These are phyloP conservation scores for Ilyonectria sp. DNA, from an alignment of 2,329 filamentous ascomycete species.

Conservation along the genomic window DNA sequence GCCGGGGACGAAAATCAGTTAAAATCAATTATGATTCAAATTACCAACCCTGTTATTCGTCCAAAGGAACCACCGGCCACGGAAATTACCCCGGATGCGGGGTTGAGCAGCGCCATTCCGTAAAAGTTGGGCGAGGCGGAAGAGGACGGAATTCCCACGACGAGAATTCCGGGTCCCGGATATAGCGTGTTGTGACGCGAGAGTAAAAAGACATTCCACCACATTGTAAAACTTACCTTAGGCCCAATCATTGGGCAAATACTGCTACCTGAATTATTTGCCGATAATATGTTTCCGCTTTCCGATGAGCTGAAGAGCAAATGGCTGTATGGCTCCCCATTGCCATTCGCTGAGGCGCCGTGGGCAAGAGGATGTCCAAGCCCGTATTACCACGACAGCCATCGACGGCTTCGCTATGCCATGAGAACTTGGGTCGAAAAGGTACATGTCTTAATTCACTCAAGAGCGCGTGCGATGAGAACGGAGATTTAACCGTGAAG, in stretches of 20 bases:
- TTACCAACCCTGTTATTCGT: not conserved
- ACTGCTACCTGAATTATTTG: not conserved
- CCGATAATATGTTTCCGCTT: constrained; percentile 4
- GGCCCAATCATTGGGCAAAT: not conserved
- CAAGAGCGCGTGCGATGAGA: too few species aligned
- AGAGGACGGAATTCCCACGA: not conserved
- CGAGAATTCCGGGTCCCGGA: not conserved
- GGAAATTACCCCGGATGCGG: not conserved
- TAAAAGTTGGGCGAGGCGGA: not conserved
- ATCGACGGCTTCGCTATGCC: constrained; percentile 18
- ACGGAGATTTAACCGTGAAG: not conserved
- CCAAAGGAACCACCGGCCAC: not conserved
- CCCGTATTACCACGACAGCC: constrained; percentile 26
- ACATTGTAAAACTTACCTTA: not conserved
- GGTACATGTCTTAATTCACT: not conserved
- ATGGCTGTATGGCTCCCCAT: constrained; percentile 20
- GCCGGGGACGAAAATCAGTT: not conserved
- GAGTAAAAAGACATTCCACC: not conserved
- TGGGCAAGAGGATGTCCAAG: constrained; percentile 26
- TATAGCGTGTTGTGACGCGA: not conserved
- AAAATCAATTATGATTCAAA: not conserved
- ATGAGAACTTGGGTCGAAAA: constrained; percentile 24
- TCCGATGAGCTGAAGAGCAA: constrained; percentile 12
- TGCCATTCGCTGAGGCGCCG: constrained; percentile 23
- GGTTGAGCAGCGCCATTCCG: not conserved